Evolutionary conservation across 2,329 filamentous ascomycete genomes (phyloP).

Genomic region (Apiospora marii): DNA sequence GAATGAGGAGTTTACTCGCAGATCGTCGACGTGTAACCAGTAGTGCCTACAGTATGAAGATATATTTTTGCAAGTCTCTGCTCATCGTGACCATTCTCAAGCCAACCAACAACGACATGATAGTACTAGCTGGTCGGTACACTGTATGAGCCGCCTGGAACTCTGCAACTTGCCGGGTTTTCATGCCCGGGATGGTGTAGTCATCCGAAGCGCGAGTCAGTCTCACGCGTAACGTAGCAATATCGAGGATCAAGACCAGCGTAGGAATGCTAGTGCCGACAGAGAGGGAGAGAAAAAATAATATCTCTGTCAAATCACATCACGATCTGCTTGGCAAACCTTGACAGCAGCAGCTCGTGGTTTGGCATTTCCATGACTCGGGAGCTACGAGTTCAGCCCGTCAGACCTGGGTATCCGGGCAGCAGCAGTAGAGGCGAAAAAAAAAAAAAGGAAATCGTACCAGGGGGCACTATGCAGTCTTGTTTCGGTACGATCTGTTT

Average conservation of each 20-base stretch:
- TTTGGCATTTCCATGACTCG: conserved; percentile 8
- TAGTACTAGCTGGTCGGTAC: neutral
- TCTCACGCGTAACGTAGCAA: conserved; percentile 8
- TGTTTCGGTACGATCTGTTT: conserved; percentile 15
- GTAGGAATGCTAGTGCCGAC: conserved; percentile 15
- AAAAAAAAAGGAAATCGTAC: neutral
- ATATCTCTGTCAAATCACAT: neutral
- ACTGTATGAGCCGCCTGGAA: neutral
- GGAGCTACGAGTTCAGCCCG: conserved; percentile 12
- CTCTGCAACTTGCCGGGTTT: conserved; percentile 1
- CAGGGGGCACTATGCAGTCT: conserved; percentile 2
- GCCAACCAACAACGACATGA: neutral
- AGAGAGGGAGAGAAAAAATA: neutral
- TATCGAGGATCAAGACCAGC: conserved; percentile 14
- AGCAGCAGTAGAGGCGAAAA: neutral
- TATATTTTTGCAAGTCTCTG: neutral
- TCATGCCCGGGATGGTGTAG: neutral
- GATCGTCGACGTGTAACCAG: conserved; percentile 3
- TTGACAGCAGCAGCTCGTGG: conserved; percentile 12
- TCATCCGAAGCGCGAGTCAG: neutral
- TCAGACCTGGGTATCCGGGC: neutral
- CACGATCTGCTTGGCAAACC: neutral
- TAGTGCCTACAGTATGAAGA: neutral
- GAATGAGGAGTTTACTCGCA: neutral
- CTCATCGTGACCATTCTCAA: conserved; percentile 2